Conservation (phyloP, 306 rosid species). For the Hippophae rhamnoides region DNA sequence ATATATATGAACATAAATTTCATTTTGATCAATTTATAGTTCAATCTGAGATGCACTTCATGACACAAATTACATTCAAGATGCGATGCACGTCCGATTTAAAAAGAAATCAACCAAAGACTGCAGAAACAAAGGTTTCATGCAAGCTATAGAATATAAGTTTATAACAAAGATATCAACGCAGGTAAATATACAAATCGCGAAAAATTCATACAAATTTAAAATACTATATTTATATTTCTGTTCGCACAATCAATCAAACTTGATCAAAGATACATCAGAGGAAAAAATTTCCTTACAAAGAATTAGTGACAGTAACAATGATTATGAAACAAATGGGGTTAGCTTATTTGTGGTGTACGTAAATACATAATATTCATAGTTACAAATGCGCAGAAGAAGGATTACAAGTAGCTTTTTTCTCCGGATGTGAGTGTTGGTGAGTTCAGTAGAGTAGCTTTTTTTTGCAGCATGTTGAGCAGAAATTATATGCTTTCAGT, state of each 20-base stretch:
- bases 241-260: slow-evolving; percentile 2
- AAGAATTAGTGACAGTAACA: slow-evolving; percentile 26
- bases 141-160: too few relatives aligned
- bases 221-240: background rate
- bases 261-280: slow-evolving; percentile 13
- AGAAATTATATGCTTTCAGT: slow-evolving; percentile 16
- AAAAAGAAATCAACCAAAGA: too few relatives aligned
- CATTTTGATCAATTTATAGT: too few relatives aligned
- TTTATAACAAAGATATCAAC: too few relatives aligned
- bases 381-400: slow-evolving; percentile 19
- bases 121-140: too few relatives aligned
- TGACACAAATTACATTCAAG: too few relatives aligned
- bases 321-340: slow-evolving; percentile 33
- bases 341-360: slow-evolving; percentile 29
- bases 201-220: background rate
- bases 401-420: slow-evolving; percentile 15
- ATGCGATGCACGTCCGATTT: too few relatives aligned
- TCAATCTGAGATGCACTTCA: too few relatives aligned
- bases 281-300: slow-evolving; percentile 18
- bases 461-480: slow-evolving; percentile 14
- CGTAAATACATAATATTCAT: slow-evolving; percentile 16
- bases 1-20: too few relatives aligned
- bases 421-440: slow-evolving; percentile 5
- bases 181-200: background rate
- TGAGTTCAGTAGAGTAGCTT: slow-evolving; percentile 28